Conservation (phyloP, 768 basidiomycete species). For the Termitomyces sp. region DNA sequence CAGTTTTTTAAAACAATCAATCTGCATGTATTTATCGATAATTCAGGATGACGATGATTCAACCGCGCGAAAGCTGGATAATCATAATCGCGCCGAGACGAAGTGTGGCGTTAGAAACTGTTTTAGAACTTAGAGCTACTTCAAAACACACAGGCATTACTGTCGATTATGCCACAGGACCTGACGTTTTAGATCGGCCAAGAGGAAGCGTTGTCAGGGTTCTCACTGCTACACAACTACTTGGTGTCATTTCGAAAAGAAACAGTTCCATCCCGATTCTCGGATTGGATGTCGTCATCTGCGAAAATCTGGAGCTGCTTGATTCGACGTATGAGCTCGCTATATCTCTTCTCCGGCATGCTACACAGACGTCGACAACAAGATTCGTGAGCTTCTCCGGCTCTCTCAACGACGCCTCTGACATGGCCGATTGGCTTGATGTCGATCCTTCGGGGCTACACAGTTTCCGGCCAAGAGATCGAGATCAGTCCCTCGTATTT, state of each 20-base stretch:
- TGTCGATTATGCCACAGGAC: conserved; percentile 27
- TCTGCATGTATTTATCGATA: neutral
- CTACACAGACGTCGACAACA: conserved; percentile 53
- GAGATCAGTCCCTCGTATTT: conserved; percentile 71
- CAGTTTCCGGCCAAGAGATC: conserved; percentile 76
- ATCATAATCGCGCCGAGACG: conserved; percentile 60
- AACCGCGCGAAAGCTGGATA: conserved; percentile 42
- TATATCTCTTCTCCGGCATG: conserved; percentile 64
- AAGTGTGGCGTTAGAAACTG: conserved; percentile 48
- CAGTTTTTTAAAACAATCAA: conserved; percentile 19
- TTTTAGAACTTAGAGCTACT: conserved; percentile 44
- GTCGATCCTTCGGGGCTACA: conserved; percentile 59
- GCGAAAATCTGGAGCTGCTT: conserved; percentile 83
- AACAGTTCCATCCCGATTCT: conserved; percentile 21
- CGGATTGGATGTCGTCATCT: conserved; percentile 62
- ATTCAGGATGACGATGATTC: conserved; percentile 50
- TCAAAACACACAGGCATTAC: conserved; percentile 34
- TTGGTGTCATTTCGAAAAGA: conserved; percentile 33
- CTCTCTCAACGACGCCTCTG: conserved; percentile 75
- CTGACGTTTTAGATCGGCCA: conserved; percentile 29
- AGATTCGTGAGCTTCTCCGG: conserved; percentile 74
- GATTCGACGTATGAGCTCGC: conserved; percentile 78
- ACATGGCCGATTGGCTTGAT: conserved; percentile 80
- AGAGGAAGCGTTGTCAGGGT: conserved; percentile 46
- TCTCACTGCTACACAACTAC: conserved; percentile 46